Base-by-base conservation (phyloP, 352 stramenopile genomes). In the Peronospora belbahrii region DNA sequence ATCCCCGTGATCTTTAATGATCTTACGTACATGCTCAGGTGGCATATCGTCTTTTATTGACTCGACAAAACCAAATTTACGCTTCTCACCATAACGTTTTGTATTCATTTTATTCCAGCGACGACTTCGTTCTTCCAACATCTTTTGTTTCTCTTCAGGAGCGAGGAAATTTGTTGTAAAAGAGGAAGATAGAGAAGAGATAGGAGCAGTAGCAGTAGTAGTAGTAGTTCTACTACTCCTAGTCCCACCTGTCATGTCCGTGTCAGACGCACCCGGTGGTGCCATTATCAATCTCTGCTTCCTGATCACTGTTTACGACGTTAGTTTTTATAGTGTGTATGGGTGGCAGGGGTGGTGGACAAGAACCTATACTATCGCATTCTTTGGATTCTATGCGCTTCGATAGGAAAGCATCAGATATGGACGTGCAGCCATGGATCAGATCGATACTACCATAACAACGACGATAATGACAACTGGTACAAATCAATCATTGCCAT, bases 1-100 rank as follows among this genome's bases (percentile, higher is more conserved):
- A 65, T 99, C 96, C 17, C 97, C 97, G 67, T 99, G 96, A 78
- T 99, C 97, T 41, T 97, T 96, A 34, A 99, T 78, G 55, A 99
- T 99, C 73, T 99, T 99, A 37, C 97, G 94, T 38, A 99, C 81
- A 62, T 99, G 96, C 77, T 99, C 97, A 0, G 95, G 67, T 4
- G 87, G 88, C 82, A 97, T 94, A 49, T 94, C 83, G 66, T 94
- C 83, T 44, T 94, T 91, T 9, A 90, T 78, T 25, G 77, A 88
- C 69, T 96, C 88, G 41, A 97, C 93, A 45, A 90, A 95, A 63
- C 86, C 88, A 63, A 96, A 96, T 63, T 94, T 96, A 55, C 85
- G 80, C 66, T 97, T 96, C 52, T 95, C 81, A 42, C 90, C 84
- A 69, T 98, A 98, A 8, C 88, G 83, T 67, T 97, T 97, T 20